A percentile compares a stretch with the other conserved stretches of the same genome.
phyloP scores from a whole-genome alignment of 2,329 filamentous ascomycete genomes.

The Ascochyta pisi region DNA sequence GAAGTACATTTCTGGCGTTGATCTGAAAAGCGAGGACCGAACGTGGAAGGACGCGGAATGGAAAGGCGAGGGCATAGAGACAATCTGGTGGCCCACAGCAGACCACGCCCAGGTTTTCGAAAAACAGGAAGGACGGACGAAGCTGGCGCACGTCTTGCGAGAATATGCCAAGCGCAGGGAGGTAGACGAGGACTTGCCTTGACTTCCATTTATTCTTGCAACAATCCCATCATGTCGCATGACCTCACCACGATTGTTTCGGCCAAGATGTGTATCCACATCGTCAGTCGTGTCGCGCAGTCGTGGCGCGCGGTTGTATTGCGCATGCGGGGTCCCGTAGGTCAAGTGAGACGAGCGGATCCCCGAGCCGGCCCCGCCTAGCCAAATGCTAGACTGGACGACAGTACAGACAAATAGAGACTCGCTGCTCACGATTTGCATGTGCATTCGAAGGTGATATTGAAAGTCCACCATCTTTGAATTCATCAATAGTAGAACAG shows the following conservation, averaged over 20 bases:
- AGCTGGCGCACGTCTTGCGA: conserved; percentile 35
- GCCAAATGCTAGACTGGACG: background rate
- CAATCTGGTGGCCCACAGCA: conserved; percentile 66
- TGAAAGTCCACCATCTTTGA: no score
- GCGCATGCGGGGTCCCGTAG: conserved; percentile 30
- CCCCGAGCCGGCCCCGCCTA: conserved; percentile 32
- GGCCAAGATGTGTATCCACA: conserved; percentile 6
- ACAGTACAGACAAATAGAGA: background rate
- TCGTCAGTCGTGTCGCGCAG: background rate
- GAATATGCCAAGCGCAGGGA: conserved; percentile 29
- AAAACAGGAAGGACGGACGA: conserved; percentile 29
- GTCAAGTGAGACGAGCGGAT: conserved; percentile 11
- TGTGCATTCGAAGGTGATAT: no score
- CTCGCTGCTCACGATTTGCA: background rate
- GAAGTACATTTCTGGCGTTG: conserved; percentile 60
- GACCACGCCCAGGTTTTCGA: conserved; percentile 67
- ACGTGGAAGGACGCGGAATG: conserved; percentile 46
- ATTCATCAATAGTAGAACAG: no score
- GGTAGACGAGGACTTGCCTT: conserved; percentile 13
- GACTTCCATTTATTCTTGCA: background rate
- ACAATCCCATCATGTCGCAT: background rate
- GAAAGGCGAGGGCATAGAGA: conserved; percentile 58
- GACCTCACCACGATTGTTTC: conserved; percentile 6
- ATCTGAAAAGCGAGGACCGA: conserved; percentile 37
- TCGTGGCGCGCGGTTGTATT: background rate